These are phyloP conservation scores for Yamadazyma mexicana DNA, from an alignment of 1,139 yeast species.

Conservation along the genomic window DNA sequence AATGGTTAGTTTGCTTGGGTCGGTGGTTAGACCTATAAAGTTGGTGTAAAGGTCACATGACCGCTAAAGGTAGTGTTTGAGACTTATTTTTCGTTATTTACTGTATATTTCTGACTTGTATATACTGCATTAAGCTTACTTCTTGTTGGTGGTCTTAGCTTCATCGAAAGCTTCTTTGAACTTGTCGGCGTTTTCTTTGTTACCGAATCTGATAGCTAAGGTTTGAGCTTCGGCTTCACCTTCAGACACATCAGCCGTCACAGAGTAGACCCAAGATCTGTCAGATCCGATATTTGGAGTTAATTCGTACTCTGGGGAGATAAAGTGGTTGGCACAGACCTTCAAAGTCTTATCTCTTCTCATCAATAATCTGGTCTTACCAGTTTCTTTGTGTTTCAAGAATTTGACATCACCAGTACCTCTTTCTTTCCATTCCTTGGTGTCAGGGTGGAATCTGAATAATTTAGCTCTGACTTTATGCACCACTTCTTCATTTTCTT, in stretches of 20 bases:
- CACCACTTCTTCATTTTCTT: slow-evolving; percentile 89
- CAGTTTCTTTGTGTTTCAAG: slow-evolving; percentile 79
- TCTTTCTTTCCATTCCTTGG: slow-evolving; percentile 98
- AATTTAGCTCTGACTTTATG: slow-evolving; percentile 92
- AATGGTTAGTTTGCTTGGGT: too few species aligned
- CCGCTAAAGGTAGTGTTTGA: too few species aligned
- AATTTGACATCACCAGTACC: slow-evolving; percentile 98
- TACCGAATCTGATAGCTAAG: slow-evolving; percentile 94
- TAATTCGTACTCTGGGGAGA: slow-evolving; percentile 80
- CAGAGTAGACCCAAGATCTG: slow-evolving; percentile 97
- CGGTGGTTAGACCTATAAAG: too few species aligned
- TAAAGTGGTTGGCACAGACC: slow-evolving; percentile 95
- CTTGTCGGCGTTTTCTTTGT: slow-evolving; percentile 94
- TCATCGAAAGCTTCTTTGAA: slow-evolving; percentile 86
- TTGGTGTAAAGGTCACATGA: not conserved
- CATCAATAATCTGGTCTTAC: slow-evolving; percentile 89
- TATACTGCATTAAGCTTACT: slow-evolving; percentile 3
- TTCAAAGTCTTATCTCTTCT: slow-evolving; percentile 98
- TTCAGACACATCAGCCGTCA: slow-evolving; percentile 92
- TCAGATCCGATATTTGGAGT: slow-evolving; percentile 95
- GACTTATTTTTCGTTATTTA: too few species aligned
- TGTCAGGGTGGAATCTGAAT: slow-evolving; percentile 80
- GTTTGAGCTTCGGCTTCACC: slow-evolving; percentile 97
- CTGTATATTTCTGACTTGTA: not conserved
- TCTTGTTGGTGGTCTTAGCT: slow-evolving; percentile 16